A percentile compares a stretch with the other conserved stretches of the same genome.
Conservation (phyloP, 1,139 yeast species). For the Suhomyces terraborum region DNA sequence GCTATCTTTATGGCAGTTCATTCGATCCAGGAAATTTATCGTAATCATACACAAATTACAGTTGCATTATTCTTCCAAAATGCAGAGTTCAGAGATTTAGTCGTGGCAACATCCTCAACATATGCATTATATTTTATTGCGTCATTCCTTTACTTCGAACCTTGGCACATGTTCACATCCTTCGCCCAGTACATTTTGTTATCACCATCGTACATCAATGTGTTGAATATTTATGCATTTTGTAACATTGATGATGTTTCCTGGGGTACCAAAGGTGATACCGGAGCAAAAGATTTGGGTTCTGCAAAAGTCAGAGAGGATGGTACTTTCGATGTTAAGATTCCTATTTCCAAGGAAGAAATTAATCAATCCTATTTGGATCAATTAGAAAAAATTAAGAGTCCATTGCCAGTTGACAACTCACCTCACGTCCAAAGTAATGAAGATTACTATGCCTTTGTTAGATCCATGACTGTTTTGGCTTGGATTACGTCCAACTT, state of each 20-base stretch:
- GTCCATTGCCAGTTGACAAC: constrained; percentile 31
- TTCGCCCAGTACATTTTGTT: constrained; percentile 48
- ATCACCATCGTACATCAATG: constrained; percentile 51
- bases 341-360: constrained; percentile 64
- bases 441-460: constrained; percentile 76
- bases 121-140: constrained; percentile 50
- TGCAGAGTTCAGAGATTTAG: constrained; percentile 49
- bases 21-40: constrained; percentile 40
- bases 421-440: constrained; percentile 44
- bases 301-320: constrained; percentile 66
- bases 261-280: constrained; percentile 55
- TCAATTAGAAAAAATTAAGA: constrained; percentile 63
- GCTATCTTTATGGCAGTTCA: constrained; percentile 53
- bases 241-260: constrained; percentile 54
- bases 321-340: constrained; percentile 66
- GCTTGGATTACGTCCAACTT: constrained; percentile 80
- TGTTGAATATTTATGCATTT: constrained; percentile 51
- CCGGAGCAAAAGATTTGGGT: constrained; percentile 48
- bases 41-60: constrained; percentile 33
- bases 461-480: constrained; percentile 78
- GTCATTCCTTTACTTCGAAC: constrained; percentile 50
- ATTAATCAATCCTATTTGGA: constrained; percentile 61
- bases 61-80: constrained; percentile 43
- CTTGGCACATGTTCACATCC: constrained; percentile 56
- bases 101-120: constrained; percentile 50